Evolutionary conservation across 192 early-diverging fungal genomes (phyloP), one percentile per base, ranked within the genome.

Genomic region (Thamnidium elegans): DNA sequence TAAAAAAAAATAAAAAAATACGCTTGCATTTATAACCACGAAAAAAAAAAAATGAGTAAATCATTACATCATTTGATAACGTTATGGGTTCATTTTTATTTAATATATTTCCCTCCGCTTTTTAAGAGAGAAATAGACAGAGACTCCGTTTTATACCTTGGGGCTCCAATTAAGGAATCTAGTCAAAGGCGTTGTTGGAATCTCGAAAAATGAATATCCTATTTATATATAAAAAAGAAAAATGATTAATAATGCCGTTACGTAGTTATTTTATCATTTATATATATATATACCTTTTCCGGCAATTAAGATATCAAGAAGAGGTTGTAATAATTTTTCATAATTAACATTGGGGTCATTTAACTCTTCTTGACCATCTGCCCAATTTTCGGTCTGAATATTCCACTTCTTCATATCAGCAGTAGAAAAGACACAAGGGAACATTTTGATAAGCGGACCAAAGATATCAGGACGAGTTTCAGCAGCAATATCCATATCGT

Each of bases 191-290:
- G 56, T 68, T n/a, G 55, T 45, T 19, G 66, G 66, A n/a, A 51
- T 53, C 39, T 68, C 66, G 23, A 68, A 59, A 34, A 68, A 68
- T 43, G 66, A 68, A 51, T 68, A 68, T 45, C 55, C 66, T 68
- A 51, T 30, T 32, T 39, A 45, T n/a, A n/a, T n/a, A n/a, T n/a
- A 55, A 42, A 11, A 46, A 50, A 58, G 17, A 58, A 9, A 45
- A 31, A 46, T 19, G 53, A 3, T 50, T 21, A 47, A 46, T 47
- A n/a, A n/a, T 1, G 20, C 3, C n/a, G 10, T 26, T 52, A 2
- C n/a, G 11, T 52, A 19, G 20, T 19, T 46, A 52, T 50, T 15
- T 32, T 3, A 36, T 23, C 21, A 51, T 13, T 4, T 17, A 3
- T 13, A 13, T 15, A 1, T 50, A 62, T 39, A 51, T 42, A 55